Conservation (phyloP, 2,329 filamentous ascomycete species). For the Cercospora sp. region DNA sequence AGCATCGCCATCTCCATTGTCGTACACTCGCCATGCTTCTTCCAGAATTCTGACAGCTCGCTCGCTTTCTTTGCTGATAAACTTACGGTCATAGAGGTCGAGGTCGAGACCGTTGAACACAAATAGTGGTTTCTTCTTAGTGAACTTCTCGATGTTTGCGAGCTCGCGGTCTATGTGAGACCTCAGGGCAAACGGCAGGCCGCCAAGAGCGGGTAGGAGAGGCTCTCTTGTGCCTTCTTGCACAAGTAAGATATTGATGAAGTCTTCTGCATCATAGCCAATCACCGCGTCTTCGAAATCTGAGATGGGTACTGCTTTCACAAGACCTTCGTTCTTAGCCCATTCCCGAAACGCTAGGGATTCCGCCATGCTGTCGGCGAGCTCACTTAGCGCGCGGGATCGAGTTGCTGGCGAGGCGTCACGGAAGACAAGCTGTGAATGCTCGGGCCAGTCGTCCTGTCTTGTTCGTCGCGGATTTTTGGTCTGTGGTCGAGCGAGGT, state of each 20-base stretch:
- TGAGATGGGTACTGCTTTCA: conserved; percentile 13
- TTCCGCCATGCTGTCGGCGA: conserved; percentile 16
- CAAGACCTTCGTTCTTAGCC: conserved; percentile 20
- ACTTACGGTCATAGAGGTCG: conserved; percentile 32
- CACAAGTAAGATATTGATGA: conserved; percentile 76
- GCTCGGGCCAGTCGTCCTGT: neutral
- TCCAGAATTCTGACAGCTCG: conserved; percentile 34
- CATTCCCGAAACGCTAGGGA: conserved; percentile 28
- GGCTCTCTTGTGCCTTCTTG: conserved; percentile 74
- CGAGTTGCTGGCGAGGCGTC: neutral
- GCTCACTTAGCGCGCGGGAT: conserved; percentile 1
- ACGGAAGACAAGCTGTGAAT: neutral
- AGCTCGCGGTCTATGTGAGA: conserved; percentile 73
- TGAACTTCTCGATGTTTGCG: conserved; percentile 62
- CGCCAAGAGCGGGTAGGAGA: conserved; percentile 84
- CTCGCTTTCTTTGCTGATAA: conserved; percentile 29
- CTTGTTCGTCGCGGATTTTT: neutral
- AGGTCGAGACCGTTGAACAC: conserved; percentile 83
- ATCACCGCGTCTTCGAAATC: conserved; percentile 38
- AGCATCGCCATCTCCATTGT: conserved; percentile 72
- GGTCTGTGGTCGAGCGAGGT: neutral
- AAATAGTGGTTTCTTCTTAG: conserved; percentile 75
- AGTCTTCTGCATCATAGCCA: conserved; percentile 68
- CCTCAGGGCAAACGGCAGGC: conserved; percentile 76
- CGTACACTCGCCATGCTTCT: conserved; percentile 85